phyloP scores from a whole-genome alignment of 768 basidiomycete genomes.

The Boletus rufocinnamomeus region DNA sequence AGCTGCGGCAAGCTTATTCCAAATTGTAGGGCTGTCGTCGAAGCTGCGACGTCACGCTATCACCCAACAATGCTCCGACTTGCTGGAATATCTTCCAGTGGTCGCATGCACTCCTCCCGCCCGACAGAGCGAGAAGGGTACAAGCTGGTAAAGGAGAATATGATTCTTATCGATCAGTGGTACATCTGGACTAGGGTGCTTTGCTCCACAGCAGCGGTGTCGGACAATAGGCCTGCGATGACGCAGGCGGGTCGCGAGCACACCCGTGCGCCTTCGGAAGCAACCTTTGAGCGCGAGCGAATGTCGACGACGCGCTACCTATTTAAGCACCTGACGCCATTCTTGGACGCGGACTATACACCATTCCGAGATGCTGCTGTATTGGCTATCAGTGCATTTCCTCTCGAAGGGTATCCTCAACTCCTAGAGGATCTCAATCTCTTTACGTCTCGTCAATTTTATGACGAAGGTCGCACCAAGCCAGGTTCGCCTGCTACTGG shows the following conservation, averaged over 20 bases:
- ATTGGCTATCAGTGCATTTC: constrained; percentile 85
- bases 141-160: constrained; percentile 58
- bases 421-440: constrained; percentile 82
- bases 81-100: constrained; percentile 66
- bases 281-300: constrained; percentile 78
- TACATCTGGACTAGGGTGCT: constrained; percentile 80
- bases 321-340: constrained; percentile 83
- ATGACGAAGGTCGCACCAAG: constrained; percentile 63
- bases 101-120: constrained; percentile 42
- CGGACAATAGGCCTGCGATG: constrained; percentile 60
- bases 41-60: constrained; percentile 68
- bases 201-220: constrained; percentile 75
- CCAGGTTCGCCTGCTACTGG: constrained; percentile 42
- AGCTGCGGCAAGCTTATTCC: constrained; percentile 46
- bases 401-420: constrained; percentile 71
- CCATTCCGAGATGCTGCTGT: constrained; percentile 86
- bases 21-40: constrained; percentile 63
- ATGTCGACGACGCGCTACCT: constrained; percentile 80
- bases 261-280: constrained; percentile 66
- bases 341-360: constrained; percentile 83
- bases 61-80: constrained; percentile 72
- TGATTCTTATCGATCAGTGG: constrained; percentile 72
- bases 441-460: constrained; percentile 79
- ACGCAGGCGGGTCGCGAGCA: constrained; percentile 63
- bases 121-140: constrained; percentile 52